Conservation (phyloP, 2,329 filamentous ascomycete species). For the Epichloe scottii region DNA sequence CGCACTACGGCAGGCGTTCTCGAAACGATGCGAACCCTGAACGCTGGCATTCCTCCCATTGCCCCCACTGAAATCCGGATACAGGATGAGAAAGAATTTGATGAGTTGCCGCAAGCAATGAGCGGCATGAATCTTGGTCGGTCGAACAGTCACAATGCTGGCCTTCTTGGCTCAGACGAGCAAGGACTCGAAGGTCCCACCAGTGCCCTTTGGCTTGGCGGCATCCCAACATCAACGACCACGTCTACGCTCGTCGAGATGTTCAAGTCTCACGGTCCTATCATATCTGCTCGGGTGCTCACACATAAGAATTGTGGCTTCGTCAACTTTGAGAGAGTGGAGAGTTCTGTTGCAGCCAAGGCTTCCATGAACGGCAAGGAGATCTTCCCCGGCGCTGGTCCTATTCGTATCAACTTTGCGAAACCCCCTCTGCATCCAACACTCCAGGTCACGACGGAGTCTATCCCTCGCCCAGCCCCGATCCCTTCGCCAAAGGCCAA, state of each 20-base stretch:
- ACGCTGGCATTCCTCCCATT: conserved; percentile 56
- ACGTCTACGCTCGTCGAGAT: conserved; percentile 90
- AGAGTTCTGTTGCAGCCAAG: conserved; percentile 84
- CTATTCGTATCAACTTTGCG: conserved; percentile 91
- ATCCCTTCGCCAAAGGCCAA: conserved; percentile 56
- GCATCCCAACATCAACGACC: conserved; percentile 92
- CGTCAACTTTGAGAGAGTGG: conserved; percentile 87
- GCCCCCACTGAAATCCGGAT: conserved; percentile 63
- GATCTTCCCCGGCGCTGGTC: conserved; percentile 92
- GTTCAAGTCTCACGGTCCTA: conserved; percentile 85
- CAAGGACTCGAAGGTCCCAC: conserved; percentile 78
- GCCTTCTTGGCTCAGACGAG: conserved; percentile 61
- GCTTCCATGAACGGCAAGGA: conserved; percentile 87
- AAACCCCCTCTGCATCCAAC: conserved; percentile 82
- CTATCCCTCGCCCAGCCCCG: conserved; percentile 85
- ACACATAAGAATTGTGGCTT: conserved; percentile 99
- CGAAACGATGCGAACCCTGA: conserved; percentile 64
- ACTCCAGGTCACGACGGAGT: conserved; percentile 80
- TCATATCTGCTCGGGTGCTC: conserved; percentile 81
- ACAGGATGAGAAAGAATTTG: conserved; percentile 65
- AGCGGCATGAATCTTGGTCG: conserved; percentile 64
- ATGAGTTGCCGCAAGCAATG: conserved; percentile 69
- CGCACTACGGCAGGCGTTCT: conserved; percentile 75
- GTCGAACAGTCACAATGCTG: conserved; percentile 53
- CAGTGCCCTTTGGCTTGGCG: conserved; percentile 90